Base-by-base conservation (phyloP, 768 basidiomycete genomes). In the Tylopilus felleus region DNA sequence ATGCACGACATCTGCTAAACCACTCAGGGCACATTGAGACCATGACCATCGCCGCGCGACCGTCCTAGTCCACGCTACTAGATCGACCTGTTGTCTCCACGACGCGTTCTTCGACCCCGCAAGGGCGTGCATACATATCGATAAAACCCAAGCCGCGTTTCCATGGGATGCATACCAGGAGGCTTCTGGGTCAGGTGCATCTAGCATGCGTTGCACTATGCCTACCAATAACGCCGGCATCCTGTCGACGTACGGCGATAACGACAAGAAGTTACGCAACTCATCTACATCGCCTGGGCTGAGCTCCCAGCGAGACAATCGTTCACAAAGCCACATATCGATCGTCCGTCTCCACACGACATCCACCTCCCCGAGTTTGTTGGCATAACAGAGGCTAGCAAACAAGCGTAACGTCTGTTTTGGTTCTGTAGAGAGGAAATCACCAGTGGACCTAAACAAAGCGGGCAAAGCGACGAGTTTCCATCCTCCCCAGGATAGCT, bases 401-500 rank as follows among this genome's bases (percentile, higher is more conserved):
- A 87, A 69, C 52, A 88, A 72, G 19, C 74, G 74, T 12, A 86
- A 55, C 0, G 80, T 69, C 40, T 64, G 57, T 36, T 62, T 62
- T 5, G 79, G 74, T n/a, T 81, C 73, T 7, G 60, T 54, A 25
- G 80, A 73, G 14, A 84, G 61, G 21, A 84, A 62, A 44, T 74
- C 74, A 4, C 74, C 69, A 2, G 79, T 80, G 28, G 74, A 71
- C 59, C 80, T 81, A 14, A 83, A 60, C n/a, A 90, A 63, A 13
- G 76, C 68, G 2, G 88, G 85, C 2, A 85, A 64, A 14, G 80
- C 86, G 10, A 90, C 67, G 29, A 82, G 73, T 65, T 83, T 88
- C 88, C 88, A 92, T 3, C 88, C 90, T 19, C 82, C 81, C 87
- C 89, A 93, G 0, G 75, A 76, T 5, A 85, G 69, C 45, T 86